Conservation (phyloP, 2,329 filamentous ascomycete species). For the Chrysosporium queenslandicum region DNA sequence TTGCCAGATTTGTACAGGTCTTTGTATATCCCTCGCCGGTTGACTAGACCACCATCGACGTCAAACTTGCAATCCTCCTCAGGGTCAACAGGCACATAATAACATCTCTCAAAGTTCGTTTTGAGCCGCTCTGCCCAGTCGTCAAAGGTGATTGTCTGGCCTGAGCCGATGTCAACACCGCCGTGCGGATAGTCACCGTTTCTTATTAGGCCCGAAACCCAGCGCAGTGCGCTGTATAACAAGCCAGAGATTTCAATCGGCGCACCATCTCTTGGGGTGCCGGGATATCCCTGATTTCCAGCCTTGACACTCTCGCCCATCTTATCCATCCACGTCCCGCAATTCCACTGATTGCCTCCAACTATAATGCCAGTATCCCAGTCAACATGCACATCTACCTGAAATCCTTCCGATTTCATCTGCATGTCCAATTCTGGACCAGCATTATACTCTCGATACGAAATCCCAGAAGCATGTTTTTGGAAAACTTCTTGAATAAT, state of each 20-base stretch:
- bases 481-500: conserved; percentile 90
- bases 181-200: conserved; percentile 62
- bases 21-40: conserved; percentile 95
- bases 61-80: conserved; percentile 68
- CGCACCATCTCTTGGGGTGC: conserved; percentile 91
- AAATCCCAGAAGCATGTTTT: conserved; percentile 79
- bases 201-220: conserved; percentile 60
- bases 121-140: conserved; percentile 76
- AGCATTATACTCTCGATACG: conserved; percentile 89
- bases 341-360: conserved; percentile 88
- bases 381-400: conserved; percentile 82
- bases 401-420: conserved; percentile 86
- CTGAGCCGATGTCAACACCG: conserved; percentile 58
- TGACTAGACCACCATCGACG: conserved; percentile 67
- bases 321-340: conserved; percentile 99
- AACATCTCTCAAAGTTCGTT: conserved; percentile 81
- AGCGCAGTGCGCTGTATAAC: conserved; percentile 76
- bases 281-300: conserved; percentile 83
- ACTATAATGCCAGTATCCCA: conserved; percentile 87
- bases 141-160: conserved; percentile 55
- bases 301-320: conserved; percentile 97
- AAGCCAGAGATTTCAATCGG: conserved; percentile 92
- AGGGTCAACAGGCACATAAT: conserved; percentile 65
- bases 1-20: conserved; percentile 90
- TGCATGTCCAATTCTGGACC: conserved; percentile 79